phyloP scores from a whole-genome alignment of 2,329 filamentous ascomycete genomes.

The Chaetomium sp. region DNA sequence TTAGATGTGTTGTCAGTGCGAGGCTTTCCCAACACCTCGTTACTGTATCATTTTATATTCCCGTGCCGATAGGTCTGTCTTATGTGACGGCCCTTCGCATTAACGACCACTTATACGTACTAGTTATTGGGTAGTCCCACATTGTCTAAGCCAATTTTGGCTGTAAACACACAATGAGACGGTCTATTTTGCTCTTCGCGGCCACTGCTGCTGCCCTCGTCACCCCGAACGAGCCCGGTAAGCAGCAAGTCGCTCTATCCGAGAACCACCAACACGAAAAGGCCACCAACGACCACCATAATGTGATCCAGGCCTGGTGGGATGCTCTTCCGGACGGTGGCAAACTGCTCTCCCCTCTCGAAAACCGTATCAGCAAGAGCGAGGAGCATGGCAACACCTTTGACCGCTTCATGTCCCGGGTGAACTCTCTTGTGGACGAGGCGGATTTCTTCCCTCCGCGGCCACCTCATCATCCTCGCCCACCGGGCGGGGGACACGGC shows the following conservation, averaged over 20 bases:
- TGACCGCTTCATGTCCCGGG: conserved; percentile 1
- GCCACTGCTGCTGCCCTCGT: conserved; percentile 16
- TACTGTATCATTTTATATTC: too few relatives aligned
- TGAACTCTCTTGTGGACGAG: not conserved
- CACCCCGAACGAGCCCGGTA: not conserved
- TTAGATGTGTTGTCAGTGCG: too few relatives aligned
- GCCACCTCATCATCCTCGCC: conserved; percentile 7
- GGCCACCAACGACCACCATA: not conserved
- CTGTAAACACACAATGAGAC: conserved; percentile 11
- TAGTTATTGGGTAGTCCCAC: too few relatives aligned
- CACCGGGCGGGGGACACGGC: conserved; percentile 21
- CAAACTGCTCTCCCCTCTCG: conserved; percentile 8
- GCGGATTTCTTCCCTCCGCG: not conserved
- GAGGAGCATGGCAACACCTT: conserved; percentile 3
- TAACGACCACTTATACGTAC: too few relatives aligned
- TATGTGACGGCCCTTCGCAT: too few relatives aligned
- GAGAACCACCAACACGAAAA: not conserved
- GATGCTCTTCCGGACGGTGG: conserved; percentile 5
- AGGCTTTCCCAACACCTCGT: too few relatives aligned
- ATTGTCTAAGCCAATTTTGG: too few relatives aligned
- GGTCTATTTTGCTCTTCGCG: conserved; percentile 8
- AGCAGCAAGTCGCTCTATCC: conserved; percentile 7
- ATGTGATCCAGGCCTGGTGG: conserved; percentile 16
- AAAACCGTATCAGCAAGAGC: conserved; percentile 8
- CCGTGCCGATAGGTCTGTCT: too few relatives aligned